Percentiles rank a stretch among this genome's conserved stretches.
Conservation (phyloP, 768 basidiomycete genomes). For the Auricularia heimuer region DNA sequence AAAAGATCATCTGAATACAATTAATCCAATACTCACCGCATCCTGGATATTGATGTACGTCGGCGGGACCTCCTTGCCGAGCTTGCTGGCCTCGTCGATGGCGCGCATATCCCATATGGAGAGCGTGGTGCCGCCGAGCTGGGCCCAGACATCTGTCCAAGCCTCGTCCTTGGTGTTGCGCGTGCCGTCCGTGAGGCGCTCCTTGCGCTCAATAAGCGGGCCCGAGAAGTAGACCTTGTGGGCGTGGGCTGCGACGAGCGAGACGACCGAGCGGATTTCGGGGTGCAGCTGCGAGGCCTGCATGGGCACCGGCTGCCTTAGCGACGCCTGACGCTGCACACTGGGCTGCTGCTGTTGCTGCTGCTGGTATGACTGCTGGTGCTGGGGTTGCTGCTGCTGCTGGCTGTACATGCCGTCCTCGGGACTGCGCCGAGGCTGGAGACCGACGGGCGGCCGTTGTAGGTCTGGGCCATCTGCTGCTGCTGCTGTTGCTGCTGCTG, state of each 20-base stretch:
- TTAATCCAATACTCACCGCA: constrained; percentile 45
- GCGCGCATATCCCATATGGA: constrained; percentile 89
- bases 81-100: constrained; percentile 72
- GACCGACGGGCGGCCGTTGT: neutral
- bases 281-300: constrained; percentile 39
- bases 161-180: constrained; percentile 61
- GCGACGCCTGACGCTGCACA: constrained; percentile 1
- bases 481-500: constrained; percentile 4
- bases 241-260: constrained; percentile 62
- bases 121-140: constrained; percentile 79
- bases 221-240: constrained; percentile 86
- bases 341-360: neutral
- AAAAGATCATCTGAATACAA: neutral
- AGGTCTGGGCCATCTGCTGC: constrained; percentile 4
- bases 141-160: constrained; percentile 83
- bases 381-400: neutral
- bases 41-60: constrained; percentile 82
- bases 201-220: constrained; percentile 64
- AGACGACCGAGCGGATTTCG: constrained; percentile 73
- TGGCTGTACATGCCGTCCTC: neutral
- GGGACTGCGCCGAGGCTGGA: neutral
- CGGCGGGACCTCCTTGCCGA: constrained; percentile 76
- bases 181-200: constrained; percentile 69
- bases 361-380: neutral
- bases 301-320: neutral